Percentiles rank a stretch among this genome's conserved stretches.
phyloP scores from a whole-genome alignment of 108 stramenopile species.

The Schizochytrium sp. region DNA sequence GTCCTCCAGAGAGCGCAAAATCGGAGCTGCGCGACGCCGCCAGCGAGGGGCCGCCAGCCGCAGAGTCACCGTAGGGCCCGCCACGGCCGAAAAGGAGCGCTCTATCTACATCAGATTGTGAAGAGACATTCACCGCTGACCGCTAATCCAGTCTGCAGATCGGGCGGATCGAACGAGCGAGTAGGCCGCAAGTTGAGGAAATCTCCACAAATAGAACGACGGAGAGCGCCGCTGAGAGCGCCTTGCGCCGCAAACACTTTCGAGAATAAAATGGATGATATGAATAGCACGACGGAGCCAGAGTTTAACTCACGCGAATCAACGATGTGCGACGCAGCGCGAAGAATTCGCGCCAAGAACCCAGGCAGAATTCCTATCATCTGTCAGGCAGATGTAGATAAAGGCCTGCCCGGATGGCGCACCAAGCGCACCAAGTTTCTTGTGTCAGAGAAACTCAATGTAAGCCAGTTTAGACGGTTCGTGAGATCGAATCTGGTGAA shows the following conservation, averaged over 20 bases:
- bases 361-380: slow-evolving; percentile 47
- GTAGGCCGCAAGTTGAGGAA: no score
- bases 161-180: no score
- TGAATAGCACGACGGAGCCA: not conserved
- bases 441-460: slow-evolving; percentile 51
- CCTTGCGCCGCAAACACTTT: not conserved
- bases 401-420: slow-evolving; percentile 21
- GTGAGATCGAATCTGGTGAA: slow-evolving; percentile 14
- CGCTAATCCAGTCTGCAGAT: no score
- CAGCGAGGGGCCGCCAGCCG: no score
- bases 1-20: no score
- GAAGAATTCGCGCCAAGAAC: slow-evolving; percentile 27
- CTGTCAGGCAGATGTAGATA: slow-evolving; percentile 20
- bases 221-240: no score
- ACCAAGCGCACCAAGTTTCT: slow-evolving; percentile 33
- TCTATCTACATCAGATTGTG: no score
- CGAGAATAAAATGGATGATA: not conserved
- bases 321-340: slow-evolving; percentile 27
- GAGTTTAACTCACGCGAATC: not conserved
- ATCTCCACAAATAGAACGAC: no score
- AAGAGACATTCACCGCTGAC: no score
- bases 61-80: no score
- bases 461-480: slow-evolving; percentile 26
- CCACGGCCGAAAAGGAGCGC: no score
- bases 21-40: no score